Percentiles rank a stretch among this genome's conserved stretches.
These are phyloP conservation scores for Fomitopsis schrenkii DNA, from an alignment of 1,284 basidiomycete species.

Conservation along the genomic window DNA sequence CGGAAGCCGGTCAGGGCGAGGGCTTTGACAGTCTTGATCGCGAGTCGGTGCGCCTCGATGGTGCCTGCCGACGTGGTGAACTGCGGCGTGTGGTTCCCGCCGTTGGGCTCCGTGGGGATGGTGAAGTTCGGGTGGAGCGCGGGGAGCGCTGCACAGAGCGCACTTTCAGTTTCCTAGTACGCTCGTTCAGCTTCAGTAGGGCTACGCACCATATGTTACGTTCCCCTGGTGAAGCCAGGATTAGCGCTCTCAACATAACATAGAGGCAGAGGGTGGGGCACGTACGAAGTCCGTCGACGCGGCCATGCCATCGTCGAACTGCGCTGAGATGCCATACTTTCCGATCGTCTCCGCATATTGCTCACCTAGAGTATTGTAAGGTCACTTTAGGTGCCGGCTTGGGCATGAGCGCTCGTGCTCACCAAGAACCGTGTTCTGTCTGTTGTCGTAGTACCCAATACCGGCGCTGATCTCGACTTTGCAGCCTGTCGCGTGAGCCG, in stretches of 20 bases:
- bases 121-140: constrained; percentile 28
- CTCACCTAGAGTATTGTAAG: constrained; percentile 32
- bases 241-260: too few relatives aligned
- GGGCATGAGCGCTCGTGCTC: constrained; percentile 4
- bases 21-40: constrained; percentile 53
- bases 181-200: neutral
- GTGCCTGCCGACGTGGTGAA: constrained; percentile 55
- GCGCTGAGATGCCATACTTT: constrained; percentile 47
- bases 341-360: constrained; percentile 54
- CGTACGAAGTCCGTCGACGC: constrained; percentile 75
- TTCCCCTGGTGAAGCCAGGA: constrained; percentile 44
- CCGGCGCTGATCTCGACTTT: constrained; percentile 41
- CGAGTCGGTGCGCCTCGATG: constrained; percentile 50
- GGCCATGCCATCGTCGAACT: constrained; percentile 50
- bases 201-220: constrained; percentile 48
- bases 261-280: neutral
- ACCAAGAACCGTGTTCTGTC: constrained; percentile 63
- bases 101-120: constrained; percentile 51
- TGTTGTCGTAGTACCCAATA: constrained; percentile 50
- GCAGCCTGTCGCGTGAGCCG: constrained; percentile 69
- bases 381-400: neutral
- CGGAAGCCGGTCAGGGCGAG: constrained; percentile 56
- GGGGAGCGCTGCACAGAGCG: constrained; percentile 14
- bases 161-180: neutral
- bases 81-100: constrained; percentile 60